Percentiles rank a stretch among this genome's conserved stretches.
phyloP scores from a whole-genome alignment of 177 flowering plant genomes.

The Vitis hybrid region DNA sequence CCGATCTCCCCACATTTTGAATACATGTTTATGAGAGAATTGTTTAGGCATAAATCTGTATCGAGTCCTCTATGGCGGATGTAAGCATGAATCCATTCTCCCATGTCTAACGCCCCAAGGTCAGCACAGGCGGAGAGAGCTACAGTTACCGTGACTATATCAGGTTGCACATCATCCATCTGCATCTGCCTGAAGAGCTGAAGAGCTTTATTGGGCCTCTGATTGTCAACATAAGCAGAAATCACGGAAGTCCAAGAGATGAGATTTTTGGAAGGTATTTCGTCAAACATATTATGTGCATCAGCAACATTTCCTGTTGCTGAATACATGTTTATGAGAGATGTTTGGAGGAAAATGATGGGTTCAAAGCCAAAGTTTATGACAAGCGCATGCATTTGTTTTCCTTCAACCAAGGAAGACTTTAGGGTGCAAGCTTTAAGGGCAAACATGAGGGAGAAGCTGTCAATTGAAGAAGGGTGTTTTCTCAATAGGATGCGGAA shows the following conservation, averaged over 20 bases:
- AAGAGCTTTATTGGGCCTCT: slow-evolving; percentile 31
- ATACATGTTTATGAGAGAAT: slow-evolving; percentile 44
- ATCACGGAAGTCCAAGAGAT: slow-evolving; percentile 43
- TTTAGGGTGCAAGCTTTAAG: slow-evolving; percentile 31
- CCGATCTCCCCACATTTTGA: slow-evolving; percentile 34
- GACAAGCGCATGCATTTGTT: slow-evolving; percentile 28
- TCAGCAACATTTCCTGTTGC: slow-evolving; percentile 18
- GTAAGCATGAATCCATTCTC: slow-evolving; percentile 41
- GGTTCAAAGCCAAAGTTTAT: slow-evolving; percentile 23
- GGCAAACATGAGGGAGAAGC: slow-evolving; percentile 29
- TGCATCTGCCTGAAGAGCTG: slow-evolving; percentile 35
- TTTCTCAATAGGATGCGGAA: slow-evolving; percentile 21
- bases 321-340: slow-evolving; percentile 30
- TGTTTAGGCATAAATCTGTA: slow-evolving; percentile 29
- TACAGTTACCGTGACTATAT: slow-evolving; percentile 29
- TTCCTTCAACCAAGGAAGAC: slow-evolving; percentile 19
- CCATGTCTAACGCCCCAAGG: slow-evolving; percentile 42
- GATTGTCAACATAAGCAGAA: slow-evolving; percentile 36
- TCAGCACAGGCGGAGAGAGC: slow-evolving; percentile 45
- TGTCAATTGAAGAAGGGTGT: slow-evolving; percentile 25
- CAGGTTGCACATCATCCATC: slow-evolving; percentile 31
- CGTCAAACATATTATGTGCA: slow-evolving; percentile 42
- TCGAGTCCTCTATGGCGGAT: slow-evolving; percentile 20
- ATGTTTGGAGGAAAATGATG: slow-evolving; percentile 37
- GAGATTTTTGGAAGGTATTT: slow-evolving; percentile 25